Base-by-base conservation (phyloP, 1,284 basidiomycete species). In the Polyporus tsugae region DNA sequence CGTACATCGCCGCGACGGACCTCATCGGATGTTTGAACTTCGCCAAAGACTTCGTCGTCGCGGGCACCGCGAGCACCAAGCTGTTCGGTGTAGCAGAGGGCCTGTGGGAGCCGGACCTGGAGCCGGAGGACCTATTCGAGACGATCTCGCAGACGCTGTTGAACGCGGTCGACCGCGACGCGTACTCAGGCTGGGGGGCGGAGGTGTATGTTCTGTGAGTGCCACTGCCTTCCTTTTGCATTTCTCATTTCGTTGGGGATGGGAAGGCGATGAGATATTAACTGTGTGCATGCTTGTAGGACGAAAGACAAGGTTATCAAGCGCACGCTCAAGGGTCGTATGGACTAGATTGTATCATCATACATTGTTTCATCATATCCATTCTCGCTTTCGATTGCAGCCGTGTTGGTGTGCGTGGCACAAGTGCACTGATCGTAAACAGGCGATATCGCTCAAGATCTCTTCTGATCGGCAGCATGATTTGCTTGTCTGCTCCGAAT, bases 41-140 rank as follows among this genome's bases (percentile, higher is more conserved):
- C 79, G 93, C 95, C 36, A 95, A 96, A 83, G 98, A 99, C 83
- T 99, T 99, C 77, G 96, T 98, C 67, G 97, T 99, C 15, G 91
- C 95, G 29, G 98, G 98, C 17, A 97, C 96, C 3, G 98, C 98
- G 25, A 92, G 92, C 74, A 88, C 91, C 76, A 99, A 99, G 84
- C 83, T 99, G 74, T 99, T 93, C 78, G 98, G 98, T 91, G 92
- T 98, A 74, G 98, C 98, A 52, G 98, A 99, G 82, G 96, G 96
- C 6, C 86, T 99, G 52, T 99, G 98, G 98, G 97, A 99, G 82
- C 96, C 97, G 6, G 95, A 97, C 81, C 85, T 99, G 79, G 96
- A 92, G 78, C 91, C 97, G 15, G 98, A 99, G 79, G 98, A 99
- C 80, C 84, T 99, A 63, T 99, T 99, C 77, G 98, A 99, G 85